Evolutionary conservation across 805 yeast species (phyloP), one percentile per base, ranked within the genome.

Genomic region (Schwanniomyces occidentalis): DNA sequence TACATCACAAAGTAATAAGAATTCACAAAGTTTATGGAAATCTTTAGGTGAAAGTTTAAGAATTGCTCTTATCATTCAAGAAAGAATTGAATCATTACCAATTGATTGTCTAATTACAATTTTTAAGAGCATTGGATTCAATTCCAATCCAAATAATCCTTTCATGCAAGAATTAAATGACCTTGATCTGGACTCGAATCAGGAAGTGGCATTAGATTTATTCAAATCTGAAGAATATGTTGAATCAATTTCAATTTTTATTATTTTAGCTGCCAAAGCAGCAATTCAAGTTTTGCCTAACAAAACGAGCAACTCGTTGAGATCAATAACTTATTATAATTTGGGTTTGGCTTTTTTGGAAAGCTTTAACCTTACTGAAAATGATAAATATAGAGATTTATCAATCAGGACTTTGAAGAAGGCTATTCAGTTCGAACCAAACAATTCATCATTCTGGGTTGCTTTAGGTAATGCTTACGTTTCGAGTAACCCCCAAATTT

Each of bases 381-480:
- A 41, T 5, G 33, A 24, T 5, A 27, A 20, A 0, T 69, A 57
- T 30, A 64, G 82, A 38, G 74, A 73, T 10, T 57, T 68, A 2
- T 73, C 96, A 0, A 71, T 86, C 9, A 65, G 55, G 13, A 58
- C 71, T 4, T 64, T 85, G 43, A 85, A 85, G 46, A 73, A 69
- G 27, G 82, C 96, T 0, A 78, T 90, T 35, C 79, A 75, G 37
- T 61, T 79, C 6, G 96, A 91, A 55, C 72, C 82, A 4, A 75
- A 73, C 38, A 85, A 83, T 42, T 67, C 83, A 1, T 79, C 75
- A 13, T 79, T 79, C 38, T 93, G 99, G 99, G 69, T 77, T 34
- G 82, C 85, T 0, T 66, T 91, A 18, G 99, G 98, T 9, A 73
- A 83, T 37, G 84, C 89, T 0, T 76, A 87, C 6, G 71, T 81